Evolutionary conservation across 352 stramenopile species (phyloP).

Genomic region (Globisporangium barbulae): DNA sequence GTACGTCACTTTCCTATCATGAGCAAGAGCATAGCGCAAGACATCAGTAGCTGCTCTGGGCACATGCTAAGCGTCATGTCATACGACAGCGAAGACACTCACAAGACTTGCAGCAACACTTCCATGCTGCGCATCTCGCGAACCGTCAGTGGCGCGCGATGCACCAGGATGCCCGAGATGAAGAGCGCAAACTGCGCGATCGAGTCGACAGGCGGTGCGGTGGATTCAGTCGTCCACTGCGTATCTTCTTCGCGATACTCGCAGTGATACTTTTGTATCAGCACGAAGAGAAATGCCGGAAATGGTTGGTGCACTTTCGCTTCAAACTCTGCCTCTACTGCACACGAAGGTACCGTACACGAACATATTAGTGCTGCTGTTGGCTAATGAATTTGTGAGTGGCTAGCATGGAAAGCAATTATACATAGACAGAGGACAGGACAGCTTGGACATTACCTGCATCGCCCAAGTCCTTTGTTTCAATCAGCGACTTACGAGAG

Average conservation of each 20-base stretch:
- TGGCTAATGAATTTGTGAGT: background rate
- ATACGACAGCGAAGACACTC: conserved; percentile 27
- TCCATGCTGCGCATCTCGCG: conserved; percentile 65
- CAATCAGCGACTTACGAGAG: conserved; percentile 25
- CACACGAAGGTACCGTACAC: conserved; percentile 26
- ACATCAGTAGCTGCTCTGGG: background rate
- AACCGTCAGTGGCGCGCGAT: conserved; percentile 49
- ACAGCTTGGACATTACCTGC: conserved; percentile 33
- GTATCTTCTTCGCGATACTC: conserved; percentile 53
- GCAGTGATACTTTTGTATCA: conserved; percentile 86
- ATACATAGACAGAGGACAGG: conserved; percentile 7
- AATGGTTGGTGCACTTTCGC: conserved; percentile 76
- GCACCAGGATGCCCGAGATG: conserved; percentile 59
- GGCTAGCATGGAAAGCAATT: no score
- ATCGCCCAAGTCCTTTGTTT: conserved; percentile 52
- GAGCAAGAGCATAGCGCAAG: background rate
- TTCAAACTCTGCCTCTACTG: conserved; percentile 87
- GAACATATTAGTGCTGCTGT: background rate
- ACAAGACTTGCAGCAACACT: conserved; percentile 82
- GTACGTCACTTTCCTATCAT: conserved; percentile 17
- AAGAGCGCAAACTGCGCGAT: conserved; percentile 80
- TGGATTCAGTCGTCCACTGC: conserved; percentile 48
- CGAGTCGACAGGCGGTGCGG: conserved; percentile 72
- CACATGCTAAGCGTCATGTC: background rate
- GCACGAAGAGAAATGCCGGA: conserved; percentile 60